A percentile compares a stretch with the other conserved stretches of the same genome.
Evolutionary conservation across 495 filamentous ascomycete species (phyloP).

Genomic region (Penicillium cinerascens): DNA sequence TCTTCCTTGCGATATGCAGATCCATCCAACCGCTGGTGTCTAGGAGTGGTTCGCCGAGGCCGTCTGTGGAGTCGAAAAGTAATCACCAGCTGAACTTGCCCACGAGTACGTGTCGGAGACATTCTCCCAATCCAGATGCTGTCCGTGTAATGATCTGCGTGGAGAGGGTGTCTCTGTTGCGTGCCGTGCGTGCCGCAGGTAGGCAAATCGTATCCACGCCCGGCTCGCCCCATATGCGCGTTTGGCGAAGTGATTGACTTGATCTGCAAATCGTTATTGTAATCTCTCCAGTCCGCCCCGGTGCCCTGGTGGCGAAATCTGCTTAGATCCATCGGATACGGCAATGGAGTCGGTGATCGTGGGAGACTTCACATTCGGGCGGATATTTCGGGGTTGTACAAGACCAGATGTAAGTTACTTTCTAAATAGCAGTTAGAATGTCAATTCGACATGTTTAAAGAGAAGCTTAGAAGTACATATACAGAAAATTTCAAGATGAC

Average conservation of each 20-base stretch:
- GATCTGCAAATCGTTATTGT: neutral
- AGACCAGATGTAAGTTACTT: too few relatives aligned
- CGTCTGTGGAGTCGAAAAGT: neutral
- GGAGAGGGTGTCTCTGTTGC: neutral
- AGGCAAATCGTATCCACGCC: neutral
- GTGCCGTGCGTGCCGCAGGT: neutral
- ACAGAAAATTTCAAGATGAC: too few relatives aligned
- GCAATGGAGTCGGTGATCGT: neutral
- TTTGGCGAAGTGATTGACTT: neutral
- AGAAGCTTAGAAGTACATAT: too few relatives aligned
- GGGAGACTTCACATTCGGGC: too few relatives aligned
- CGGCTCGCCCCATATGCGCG: neutral
- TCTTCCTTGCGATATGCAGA: neutral
- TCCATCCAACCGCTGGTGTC: neutral
- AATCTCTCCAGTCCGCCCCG: neutral
- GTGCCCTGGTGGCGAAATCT: neutral
- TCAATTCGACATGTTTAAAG: too few relatives aligned
- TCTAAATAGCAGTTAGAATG: too few relatives aligned
- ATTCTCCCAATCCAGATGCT: too few relatives aligned
- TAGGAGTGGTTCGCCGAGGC: neutral
- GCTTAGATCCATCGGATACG: neutral
- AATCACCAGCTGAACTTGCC: neutral
- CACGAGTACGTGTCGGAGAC: neutral
- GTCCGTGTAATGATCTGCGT: neutral
- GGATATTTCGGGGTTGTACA: too few relatives aligned